These are phyloP conservation scores for Neurospora discreta DNA, from an alignment of 495 filamentous ascomycete species.

Conservation along the genomic window DNA sequence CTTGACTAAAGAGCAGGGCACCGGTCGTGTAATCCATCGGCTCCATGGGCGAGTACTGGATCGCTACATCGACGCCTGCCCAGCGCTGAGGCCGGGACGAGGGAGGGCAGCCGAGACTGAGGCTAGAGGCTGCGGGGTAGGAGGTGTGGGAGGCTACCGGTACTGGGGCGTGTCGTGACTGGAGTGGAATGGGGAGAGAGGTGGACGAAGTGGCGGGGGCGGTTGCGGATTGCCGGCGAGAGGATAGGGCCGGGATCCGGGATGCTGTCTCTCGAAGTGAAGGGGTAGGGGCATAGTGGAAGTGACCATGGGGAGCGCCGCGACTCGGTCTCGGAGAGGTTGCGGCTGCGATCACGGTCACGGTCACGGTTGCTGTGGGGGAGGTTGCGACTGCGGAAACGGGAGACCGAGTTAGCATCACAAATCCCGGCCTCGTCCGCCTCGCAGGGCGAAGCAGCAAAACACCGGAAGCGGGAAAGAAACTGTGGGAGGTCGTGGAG, in stretches of 20 bases:
- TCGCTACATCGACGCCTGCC: constrained; percentile 43
- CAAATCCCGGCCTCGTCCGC: constrained; percentile 23
- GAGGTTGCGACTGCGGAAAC: constrained; percentile 28
- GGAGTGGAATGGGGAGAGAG: neutral
- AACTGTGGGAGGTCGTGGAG: neutral
- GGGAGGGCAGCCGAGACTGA: neutral
- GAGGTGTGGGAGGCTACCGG: neutral
- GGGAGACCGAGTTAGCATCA: constrained; percentile 40
- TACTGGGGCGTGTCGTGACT: constrained; percentile 20
- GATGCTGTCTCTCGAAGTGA: constrained; percentile 33
- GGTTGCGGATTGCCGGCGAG: constrained; percentile 30
- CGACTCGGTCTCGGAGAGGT: constrained; percentile 25
- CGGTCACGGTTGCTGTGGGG: constrained; percentile 16
- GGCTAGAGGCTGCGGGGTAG: neutral
- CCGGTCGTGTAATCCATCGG: constrained; percentile 28
- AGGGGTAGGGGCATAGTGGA: constrained; percentile 35
- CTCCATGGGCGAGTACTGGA: constrained; percentile 46
- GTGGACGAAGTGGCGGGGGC: constrained; percentile 15
- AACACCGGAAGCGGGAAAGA: neutral
- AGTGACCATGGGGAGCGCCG: constrained; percentile 4
- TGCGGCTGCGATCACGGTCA: constrained; percentile 25
- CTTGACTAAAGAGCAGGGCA: constrained; percentile 20
- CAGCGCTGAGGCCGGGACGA: constrained; percentile 29
- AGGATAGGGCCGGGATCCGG: constrained; percentile 33
- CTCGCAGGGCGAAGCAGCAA: constrained; percentile 10